Evolutionary conservation across 2,329 filamentous ascomycete genomes (phyloP), one percentile per base, ranked within the genome.

Genomic region (Stemphylium lycopersici): DNA sequence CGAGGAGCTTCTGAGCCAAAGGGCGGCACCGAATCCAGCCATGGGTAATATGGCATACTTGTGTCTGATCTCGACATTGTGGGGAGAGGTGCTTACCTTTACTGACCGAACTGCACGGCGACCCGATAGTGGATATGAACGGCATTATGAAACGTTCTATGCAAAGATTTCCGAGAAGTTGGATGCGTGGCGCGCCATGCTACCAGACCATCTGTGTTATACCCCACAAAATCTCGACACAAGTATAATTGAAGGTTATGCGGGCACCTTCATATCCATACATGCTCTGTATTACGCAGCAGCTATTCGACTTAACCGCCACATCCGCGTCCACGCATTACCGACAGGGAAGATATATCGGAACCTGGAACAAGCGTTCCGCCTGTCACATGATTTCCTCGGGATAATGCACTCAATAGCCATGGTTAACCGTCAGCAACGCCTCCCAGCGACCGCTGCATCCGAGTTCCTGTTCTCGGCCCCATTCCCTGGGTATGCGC

Each of bases 221-320:
- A 83, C 79, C 3, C 70, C 79, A 3, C 75, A 80, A 48, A 90
- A 88, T 52, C 75, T 90, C 12, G 80, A 85, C 39, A 76, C 78
- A 26, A 84, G 82, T 37, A 79, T 84, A 6, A 74, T 79, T 12
- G 75, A 77, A 26, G 81, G 82, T 22, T 84, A 82, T 60, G 77
- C 82, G 1, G 85, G 85, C 4, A 80, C 81, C 0, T 87, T 87
- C 66, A 75, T 89, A 49, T 83, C 82, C 1, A 83, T 89, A 71
- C 87, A 90, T 69, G 77, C 88, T 24, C 76, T 90, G n/a, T 88
- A 88, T 68, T 83, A 88, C 67, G 81, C 84, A 41, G 81, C 85
- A 0, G 74, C 85, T 63, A 83, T 90, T 73, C 86, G 86, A 60
- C 77, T 90, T 26, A 87, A 88, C 62, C 83, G 89, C 34, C 83